These are phyloP conservation scores for Vachellia collinsii DNA, from an alignment of 306 rosid genomes.

Conservation along the genomic window DNA sequence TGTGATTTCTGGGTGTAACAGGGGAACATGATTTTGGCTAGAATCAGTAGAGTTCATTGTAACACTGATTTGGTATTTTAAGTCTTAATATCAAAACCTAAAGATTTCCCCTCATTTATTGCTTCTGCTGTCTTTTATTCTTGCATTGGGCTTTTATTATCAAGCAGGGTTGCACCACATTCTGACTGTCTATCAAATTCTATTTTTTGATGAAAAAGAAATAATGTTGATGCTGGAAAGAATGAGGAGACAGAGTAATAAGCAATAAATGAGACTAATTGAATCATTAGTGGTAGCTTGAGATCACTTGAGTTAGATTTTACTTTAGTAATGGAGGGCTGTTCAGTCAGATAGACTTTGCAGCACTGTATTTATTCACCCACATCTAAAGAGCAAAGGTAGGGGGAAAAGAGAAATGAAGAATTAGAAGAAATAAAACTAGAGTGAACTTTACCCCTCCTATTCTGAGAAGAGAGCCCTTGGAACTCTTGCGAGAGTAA, in stretches of 20 bases:
- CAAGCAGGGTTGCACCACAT: background rate
- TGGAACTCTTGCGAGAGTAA: conserved; percentile 40
- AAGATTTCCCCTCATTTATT: background rate
- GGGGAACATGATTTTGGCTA: background rate
- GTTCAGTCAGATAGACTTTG: background rate
- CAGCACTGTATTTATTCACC: conserved; percentile 21
- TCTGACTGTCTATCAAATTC: background rate
- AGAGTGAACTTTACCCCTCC: conserved; percentile 44
- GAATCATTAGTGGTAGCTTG: background rate
- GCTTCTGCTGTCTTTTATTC: background rate
- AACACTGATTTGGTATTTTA: background rate
- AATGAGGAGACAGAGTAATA: background rate
- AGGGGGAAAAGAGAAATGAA: conserved; percentile 3
- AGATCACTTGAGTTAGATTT: conserved; percentile 12
- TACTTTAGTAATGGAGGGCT: background rate
- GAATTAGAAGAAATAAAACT: conserved; percentile 4
- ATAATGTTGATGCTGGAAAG: background rate
- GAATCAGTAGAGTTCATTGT: background rate
- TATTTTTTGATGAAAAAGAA: background rate
- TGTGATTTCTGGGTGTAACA: background rate
- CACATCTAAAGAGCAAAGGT: background rate
- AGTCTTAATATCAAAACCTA: background rate
- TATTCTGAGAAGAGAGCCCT: conserved; percentile 41
- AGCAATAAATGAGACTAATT: background rate
- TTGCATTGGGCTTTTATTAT: no score